Evolutionary conservation across 495 filamentous ascomycete species (phyloP), one percentile per base, ranked within the genome.

Genomic region (Hypoxylon lienhwacheense): DNA sequence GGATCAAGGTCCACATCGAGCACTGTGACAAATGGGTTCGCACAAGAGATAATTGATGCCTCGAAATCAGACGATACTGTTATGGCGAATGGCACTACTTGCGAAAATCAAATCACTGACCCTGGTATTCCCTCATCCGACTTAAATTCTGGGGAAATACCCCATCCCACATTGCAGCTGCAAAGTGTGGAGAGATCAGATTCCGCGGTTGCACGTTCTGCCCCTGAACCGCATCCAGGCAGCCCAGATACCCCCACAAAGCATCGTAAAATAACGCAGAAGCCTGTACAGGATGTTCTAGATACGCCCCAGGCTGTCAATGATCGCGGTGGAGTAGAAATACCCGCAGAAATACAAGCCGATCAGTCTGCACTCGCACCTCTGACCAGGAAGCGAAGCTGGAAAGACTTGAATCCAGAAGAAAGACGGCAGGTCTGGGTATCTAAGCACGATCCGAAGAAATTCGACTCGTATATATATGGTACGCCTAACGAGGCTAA

Each of bases 401-500:
- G 50, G 61, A 60, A 40, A 25, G 12, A 40, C 5, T 34, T 59
- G 12, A 36, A 34, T 4, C 48, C 48, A 7, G 65, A 65, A 34
- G 47, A 62, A 39, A 56, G 55, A 36, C 58, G 61, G 3, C 58
- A 54, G 19, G 44, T 42, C 31, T 56, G 49, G 61, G 32, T 62
- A 36, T 41, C 61, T 3, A 53, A 61, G 10, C 65, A 67, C 34
- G 65, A 67, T 14, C 49, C 61, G 0, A 32, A 24, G 2, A 51
- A 55, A 25, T 54, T 67, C 7, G 65, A 67, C 37, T 57, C 57
- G 1, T 50, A 65, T 11, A 67, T 67, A 1, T 66, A 68, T 10
- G 41, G 59, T 14, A 59, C 66, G 14, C 52, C 29, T 11, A 65
- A 65, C 22, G 59, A 61, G n/a, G 47, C 59, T 0, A 61, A 61